Percentiles rank a stretch among this genome's conserved stretches.
These are phyloP conservation scores for Trichophyton equinum DNA, from an alignment of 2,329 filamentous ascomycete genomes.

Conservation along the genomic window DNA sequence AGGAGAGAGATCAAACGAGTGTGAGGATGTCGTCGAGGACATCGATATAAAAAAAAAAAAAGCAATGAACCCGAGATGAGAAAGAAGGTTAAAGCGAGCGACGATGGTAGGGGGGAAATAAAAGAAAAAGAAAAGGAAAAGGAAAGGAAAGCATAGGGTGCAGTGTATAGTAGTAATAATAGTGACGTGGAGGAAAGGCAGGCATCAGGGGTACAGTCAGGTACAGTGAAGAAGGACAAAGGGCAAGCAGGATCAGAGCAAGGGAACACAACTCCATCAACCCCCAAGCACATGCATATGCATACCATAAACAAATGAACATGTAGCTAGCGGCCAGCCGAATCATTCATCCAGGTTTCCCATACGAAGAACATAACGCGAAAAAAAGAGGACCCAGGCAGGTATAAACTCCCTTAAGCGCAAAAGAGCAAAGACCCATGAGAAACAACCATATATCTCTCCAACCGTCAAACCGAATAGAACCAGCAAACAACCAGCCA, in stretches of 20 bases:
- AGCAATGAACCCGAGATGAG: not conserved
- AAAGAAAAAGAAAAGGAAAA: not conserved
- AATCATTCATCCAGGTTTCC: slow-evolving; percentile 1
- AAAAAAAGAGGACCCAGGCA: not conserved
- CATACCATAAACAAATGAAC: not conserved
- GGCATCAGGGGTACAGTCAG: too few species aligned
- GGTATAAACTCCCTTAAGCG: not conserved
- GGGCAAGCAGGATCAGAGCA: not conserved
- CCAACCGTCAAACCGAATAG: not conserved
- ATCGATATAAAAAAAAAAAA: not conserved
- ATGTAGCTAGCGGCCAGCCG: slow-evolving; percentile 2
- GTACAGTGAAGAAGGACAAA: too few species aligned
- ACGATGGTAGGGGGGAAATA: not conserved
- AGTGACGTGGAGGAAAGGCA: not conserved
- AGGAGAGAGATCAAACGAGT: not conserved
- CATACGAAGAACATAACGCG: not conserved
- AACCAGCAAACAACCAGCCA: not conserved
- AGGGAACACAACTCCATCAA: not conserved
- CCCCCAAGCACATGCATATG: not conserved
- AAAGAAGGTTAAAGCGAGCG: not conserved
- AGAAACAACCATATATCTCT: not conserved
- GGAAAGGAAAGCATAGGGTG: not conserved
- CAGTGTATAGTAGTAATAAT: not conserved
- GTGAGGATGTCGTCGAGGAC: not conserved
- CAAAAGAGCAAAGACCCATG: not conserved